Base-by-base conservation (phyloP, 2,329 filamentous ascomycete species). In the Colletotrichum echinochloae region DNA sequence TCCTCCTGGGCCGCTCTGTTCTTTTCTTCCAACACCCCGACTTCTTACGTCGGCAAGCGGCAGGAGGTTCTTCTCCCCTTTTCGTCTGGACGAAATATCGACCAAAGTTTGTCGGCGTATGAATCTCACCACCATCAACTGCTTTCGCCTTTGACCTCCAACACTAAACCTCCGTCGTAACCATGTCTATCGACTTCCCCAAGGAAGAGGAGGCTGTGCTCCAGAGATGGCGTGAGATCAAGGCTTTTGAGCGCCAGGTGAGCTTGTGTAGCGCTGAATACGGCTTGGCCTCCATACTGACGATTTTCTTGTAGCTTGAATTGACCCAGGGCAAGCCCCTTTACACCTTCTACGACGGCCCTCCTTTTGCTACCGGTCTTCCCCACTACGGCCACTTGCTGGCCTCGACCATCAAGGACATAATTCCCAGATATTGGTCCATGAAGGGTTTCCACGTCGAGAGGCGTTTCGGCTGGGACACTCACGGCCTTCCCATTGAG, bases 401-500 rank as follows among this genome's bases (percentile, higher is more conserved):
- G 74, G 93, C 95, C 46, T 97, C 94, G 26, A 98, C 95, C 60
- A 97, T 98, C 84, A 98, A 98, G 82, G 95, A 98, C 81, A 96
- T 97, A 71, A 97, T 98, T 74, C 94, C 95, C 11, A 87, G 95
- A 75, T 98, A 98, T 82, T 98, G 95, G 94, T 94, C 94, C 61
- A 97, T 97, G 95, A 97, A 97, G 80, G 95, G 95, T 20, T 93
- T 91, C 79, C 92, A 97, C 83, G 95, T 98, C 62, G 94, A 96
- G 84, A 89, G 95, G 74, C 89, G 95, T 70, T 98, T 98, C 75
- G 95, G 95, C 63, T 98, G 95, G 95, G 95, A 98, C 72, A 91
- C 95, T 1, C 95, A 98, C 79, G 95, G 95, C 72, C 87, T 98
- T 63, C 95, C 95, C 20, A 96, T 98, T 75, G 95, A 98, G 84